Conservation (phyloP, 169 alveolate genomes). For the Theileria parva region DNA sequence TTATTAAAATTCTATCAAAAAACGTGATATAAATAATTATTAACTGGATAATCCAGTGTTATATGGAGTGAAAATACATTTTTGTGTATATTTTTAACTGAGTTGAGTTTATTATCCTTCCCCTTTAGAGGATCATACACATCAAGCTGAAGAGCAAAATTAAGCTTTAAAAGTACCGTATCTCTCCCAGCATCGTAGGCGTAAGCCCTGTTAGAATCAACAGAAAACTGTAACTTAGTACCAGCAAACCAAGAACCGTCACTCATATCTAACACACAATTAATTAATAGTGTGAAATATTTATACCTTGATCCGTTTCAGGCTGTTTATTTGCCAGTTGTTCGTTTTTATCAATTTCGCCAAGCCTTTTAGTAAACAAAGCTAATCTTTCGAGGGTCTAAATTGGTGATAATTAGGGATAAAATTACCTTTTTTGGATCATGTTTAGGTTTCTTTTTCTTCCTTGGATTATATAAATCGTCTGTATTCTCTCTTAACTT, state of each 20-base stretch:
- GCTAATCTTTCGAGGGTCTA: constrained; percentile 49
- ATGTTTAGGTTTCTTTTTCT: constrained; percentile 1
- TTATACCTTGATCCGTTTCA: constrained; percentile 57
- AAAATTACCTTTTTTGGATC: constrained; percentile 6
- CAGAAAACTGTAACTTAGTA: constrained; percentile 47
- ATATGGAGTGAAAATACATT: constrained; percentile 24
- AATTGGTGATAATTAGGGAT: background rate
- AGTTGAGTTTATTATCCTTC: constrained; percentile 50
- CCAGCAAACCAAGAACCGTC: constrained; percentile 72
- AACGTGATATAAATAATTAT: no score
- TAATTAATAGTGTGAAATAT: background rate
- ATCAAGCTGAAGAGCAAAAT: constrained; percentile 23
- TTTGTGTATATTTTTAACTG: constrained; percentile 7
- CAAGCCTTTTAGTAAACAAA: constrained; percentile 49
- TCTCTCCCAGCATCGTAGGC: constrained; percentile 67
- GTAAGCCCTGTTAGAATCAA: constrained; percentile 64
- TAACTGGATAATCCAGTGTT: background rate
- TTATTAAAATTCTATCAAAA: background rate
- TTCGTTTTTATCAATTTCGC: constrained; percentile 25
- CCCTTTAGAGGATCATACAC: constrained; percentile 61
- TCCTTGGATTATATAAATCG: background rate
- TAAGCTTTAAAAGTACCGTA: constrained; percentile 22
- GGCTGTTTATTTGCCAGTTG: constrained; percentile 32
- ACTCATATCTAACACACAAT: constrained; percentile 39
- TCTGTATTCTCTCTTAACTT: constrained; percentile 1